phyloP scores from a whole-genome alignment of 1,284 basidiomycete genomes.

The Cryptococcus maquisensis region DNA sequence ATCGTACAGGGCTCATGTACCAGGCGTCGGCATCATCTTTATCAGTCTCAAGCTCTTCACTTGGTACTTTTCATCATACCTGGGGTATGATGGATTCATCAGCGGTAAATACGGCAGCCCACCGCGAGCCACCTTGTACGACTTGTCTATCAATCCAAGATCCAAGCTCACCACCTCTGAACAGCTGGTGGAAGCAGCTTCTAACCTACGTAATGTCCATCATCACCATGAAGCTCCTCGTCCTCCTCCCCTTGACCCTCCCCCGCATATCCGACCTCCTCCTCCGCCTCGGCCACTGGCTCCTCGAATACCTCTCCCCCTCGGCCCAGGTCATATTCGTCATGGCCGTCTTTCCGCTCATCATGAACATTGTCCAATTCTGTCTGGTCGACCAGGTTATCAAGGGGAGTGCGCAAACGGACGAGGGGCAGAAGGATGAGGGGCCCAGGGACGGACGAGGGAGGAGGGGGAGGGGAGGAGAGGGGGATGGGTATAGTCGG shows the following conservation, averaged over 20 bases:
- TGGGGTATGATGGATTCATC: constrained; percentile 70
- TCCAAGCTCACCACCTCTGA: not conserved
- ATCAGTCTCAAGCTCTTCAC: constrained; percentile 67
- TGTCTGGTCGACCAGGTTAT: constrained; percentile 49
- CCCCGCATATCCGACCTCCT: constrained; percentile 64
- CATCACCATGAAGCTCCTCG: constrained; percentile 83
- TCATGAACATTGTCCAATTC: constrained; percentile 82
- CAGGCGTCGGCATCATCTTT: constrained; percentile 83
- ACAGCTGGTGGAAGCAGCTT: constrained; percentile 74
- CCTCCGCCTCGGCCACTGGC: constrained; percentile 70
- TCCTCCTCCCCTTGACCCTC: constrained; percentile 63
- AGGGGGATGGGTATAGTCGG: constrained; percentile 4
- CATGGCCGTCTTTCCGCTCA: constrained; percentile 88
- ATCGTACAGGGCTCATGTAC: not conserved
- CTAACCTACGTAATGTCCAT: constrained; percentile 78
- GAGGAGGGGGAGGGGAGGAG: not conserved
- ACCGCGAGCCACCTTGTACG: constrained; percentile 50
- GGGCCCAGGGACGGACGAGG: constrained; percentile 1
- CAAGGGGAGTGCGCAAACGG: constrained; percentile 34
- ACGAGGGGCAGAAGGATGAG: constrained; percentile 8
- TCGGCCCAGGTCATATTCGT: constrained; percentile 76
- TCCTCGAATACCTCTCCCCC: constrained; percentile 73
- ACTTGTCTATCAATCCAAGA: not conserved
- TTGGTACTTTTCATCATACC: constrained; percentile 61
- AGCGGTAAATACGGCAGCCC: constrained; percentile 84